A percentile compares a stretch with the other conserved stretches of the same genome.
phyloP scores from a whole-genome alignment of 2,329 filamentous ascomycete species.

The Paecilomyces fulvus region DNA sequence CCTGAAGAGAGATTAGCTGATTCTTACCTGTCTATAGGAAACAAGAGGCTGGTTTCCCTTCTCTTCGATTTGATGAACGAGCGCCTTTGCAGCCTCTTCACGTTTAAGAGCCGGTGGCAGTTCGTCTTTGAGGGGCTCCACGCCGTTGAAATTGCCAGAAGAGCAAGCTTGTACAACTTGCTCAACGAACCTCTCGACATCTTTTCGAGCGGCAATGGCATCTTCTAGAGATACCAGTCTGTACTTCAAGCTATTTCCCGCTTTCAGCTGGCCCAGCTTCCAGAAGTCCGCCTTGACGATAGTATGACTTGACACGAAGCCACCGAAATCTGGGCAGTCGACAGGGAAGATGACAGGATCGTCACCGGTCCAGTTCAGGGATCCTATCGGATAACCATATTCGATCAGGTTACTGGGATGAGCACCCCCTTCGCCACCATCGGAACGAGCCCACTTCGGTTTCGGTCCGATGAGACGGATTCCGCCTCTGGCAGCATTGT shows the following conservation, averaged over 20 bases:
- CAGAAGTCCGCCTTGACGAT: conserved; percentile 51
- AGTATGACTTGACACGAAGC: conserved; percentile 50
- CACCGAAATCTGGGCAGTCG: conserved; percentile 54
- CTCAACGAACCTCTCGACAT: conserved; percentile 39
- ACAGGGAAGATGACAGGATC: conserved; percentile 52
- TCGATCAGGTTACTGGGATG: conserved; percentile 54
- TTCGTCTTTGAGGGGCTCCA: conserved; percentile 22
- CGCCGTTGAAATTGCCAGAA: conserved; percentile 20
- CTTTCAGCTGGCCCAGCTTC: conserved; percentile 54
- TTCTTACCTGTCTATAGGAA: conserved; percentile 32
- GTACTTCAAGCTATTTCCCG: conserved; percentile 48
- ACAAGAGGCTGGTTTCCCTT: conserved; percentile 29
- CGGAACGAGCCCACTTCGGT: conserved; percentile 49
- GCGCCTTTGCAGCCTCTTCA: conserved; percentile 18
- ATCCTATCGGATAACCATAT: conserved; percentile 52
- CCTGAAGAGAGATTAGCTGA: not conserved
- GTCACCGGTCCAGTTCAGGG: conserved; percentile 54
- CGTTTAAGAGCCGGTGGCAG: conserved; percentile 12
- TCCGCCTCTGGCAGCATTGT: conserved; percentile 53
- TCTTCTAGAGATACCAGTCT: conserved; percentile 44
- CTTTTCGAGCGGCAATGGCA: conserved; percentile 38
- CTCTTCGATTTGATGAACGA: conserved; percentile 27
- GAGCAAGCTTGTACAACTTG: conserved; percentile 34
- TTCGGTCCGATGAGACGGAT: conserved; percentile 52
- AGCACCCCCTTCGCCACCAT: conserved; percentile 55